Conservation (phyloP, 176 grass and related monocot species). For the Phoenix roebelenii region DNA sequence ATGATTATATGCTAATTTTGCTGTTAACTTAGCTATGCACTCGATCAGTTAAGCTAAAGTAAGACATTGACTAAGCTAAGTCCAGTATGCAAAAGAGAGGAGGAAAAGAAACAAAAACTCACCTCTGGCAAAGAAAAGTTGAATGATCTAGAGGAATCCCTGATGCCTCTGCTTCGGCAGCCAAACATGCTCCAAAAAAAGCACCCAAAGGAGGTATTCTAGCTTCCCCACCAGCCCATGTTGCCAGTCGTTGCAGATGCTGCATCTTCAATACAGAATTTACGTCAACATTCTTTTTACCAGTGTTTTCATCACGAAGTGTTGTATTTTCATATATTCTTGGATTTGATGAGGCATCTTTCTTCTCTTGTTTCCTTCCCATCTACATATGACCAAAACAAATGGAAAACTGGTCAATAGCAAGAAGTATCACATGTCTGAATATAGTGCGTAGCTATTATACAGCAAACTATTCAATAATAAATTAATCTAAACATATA, state of each 20-base stretch:
- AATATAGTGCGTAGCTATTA: too few species aligned
- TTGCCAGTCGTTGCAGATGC: conserved; percentile 32
- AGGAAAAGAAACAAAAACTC: neutral
- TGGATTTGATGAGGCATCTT: neutral
- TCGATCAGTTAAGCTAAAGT: too few species aligned
- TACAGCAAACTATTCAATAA: too few species aligned
- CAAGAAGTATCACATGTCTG: too few species aligned
- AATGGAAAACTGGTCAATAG: too few species aligned
- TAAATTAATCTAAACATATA: too few species aligned
- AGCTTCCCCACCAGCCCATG: conserved; percentile 31
- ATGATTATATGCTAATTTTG: too few species aligned
- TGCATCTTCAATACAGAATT: conserved; percentile 29
- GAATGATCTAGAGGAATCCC: conserved; percentile 19
- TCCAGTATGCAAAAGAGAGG: neutral
- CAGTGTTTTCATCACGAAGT: conserved; percentile 48
- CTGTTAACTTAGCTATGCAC: too few species aligned
- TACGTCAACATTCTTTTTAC: conserved; percentile 16
- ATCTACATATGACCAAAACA: conserved; percentile 9
- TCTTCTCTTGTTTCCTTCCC: conserved; percentile 18
- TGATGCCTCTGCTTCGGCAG: conserved; percentile 23
- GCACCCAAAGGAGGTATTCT: conserved; percentile 25
- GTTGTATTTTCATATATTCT: conserved; percentile 10
- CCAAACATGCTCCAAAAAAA: conserved; percentile 35
- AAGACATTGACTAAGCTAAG: neutral
- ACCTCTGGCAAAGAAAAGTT: conserved; percentile 49